Conservation (phyloP, 2,329 filamentous ascomycete genomes). For the Achaetomium macrosporum region DNA sequence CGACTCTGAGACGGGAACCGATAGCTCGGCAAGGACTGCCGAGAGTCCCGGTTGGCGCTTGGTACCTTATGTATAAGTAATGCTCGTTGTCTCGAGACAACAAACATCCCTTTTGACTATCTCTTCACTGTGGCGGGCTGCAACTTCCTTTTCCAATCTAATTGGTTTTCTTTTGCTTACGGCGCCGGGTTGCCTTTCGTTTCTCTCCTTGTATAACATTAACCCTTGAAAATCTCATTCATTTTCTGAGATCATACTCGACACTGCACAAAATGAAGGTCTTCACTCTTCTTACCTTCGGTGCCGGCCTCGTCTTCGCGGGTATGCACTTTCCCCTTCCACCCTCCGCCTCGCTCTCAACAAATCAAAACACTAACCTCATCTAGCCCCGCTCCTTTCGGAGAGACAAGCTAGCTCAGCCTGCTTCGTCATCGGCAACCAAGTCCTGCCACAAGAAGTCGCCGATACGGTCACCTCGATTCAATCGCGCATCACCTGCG, state of each 20-base stretch:
- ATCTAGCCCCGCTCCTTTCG: conserved; percentile 12
- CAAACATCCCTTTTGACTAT: background rate
- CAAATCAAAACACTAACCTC: background rate
- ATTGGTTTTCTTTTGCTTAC: background rate
- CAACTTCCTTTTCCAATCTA: background rate
- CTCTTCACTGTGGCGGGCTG: conserved; percentile 1
- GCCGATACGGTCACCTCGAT: conserved; percentile 38
- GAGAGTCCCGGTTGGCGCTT: background rate
- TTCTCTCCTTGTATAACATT: background rate
- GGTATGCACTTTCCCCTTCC: conserved; percentile 2
- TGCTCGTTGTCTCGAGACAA: background rate
- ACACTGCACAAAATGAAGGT: conserved; percentile 15
- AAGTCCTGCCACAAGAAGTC: conserved; percentile 46
- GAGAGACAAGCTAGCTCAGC: conserved; percentile 28
- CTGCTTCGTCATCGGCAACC: conserved; percentile 51
- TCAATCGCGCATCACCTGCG: conserved; percentile 44
- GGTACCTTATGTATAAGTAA: background rate
- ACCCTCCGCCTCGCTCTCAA: background rate
- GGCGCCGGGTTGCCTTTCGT: background rate
- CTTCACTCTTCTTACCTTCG: conserved; percentile 6
- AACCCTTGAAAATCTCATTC: background rate
- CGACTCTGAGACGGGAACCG: background rate
- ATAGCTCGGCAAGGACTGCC: too few species aligned
- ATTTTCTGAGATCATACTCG: background rate
- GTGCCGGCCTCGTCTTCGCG: conserved; percentile 12